A percentile compares a stretch with the other conserved stretches of the same genome.
Conservation (phyloP, 306 rosid species). For the Vicia villosa region DNA sequence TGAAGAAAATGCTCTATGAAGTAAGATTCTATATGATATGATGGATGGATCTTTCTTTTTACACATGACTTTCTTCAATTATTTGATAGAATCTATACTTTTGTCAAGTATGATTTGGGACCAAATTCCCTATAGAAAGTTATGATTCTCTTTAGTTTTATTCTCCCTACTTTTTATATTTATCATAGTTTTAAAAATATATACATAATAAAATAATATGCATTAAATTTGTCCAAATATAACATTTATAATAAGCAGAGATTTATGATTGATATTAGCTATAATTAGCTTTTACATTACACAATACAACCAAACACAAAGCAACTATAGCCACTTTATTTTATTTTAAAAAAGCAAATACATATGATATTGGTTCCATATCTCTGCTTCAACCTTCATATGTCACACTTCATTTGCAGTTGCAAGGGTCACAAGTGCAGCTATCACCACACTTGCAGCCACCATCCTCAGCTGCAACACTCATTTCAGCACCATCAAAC, state of each 20-base stretch:
- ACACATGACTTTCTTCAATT: too few relatives aligned
- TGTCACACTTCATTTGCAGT: constrained; percentile 48
- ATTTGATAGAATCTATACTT: too few relatives aligned
- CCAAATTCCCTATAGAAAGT: background rate
- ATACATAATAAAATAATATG: too few relatives aligned
- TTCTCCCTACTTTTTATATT: too few relatives aligned
- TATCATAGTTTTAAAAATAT: background rate
- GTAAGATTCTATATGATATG: too few relatives aligned
- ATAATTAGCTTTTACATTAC: background rate
- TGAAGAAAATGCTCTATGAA: too few relatives aligned
- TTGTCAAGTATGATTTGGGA: background rate
- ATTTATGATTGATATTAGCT: constrained; percentile 1
- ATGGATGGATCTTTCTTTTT: too few relatives aligned
- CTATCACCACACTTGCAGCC: constrained; percentile 76
- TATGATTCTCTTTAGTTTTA: background rate
- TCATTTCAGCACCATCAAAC: constrained; percentile 54
- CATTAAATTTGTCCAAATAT: too few relatives aligned
- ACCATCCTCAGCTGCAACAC: constrained; percentile 42
- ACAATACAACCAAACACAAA: background rate
- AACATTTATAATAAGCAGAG: background rate
- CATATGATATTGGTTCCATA: background rate
- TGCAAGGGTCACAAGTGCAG: constrained; percentile 83
- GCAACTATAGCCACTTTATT: constrained; percentile 8
- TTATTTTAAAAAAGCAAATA: constrained; percentile 15
- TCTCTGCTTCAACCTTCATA: constrained; percentile 43